Evolutionary conservation across 306 rosid genomes (phyloP), one percentile per base, ranked within the genome.

Genomic region (Boehmeria nivea): DNA sequence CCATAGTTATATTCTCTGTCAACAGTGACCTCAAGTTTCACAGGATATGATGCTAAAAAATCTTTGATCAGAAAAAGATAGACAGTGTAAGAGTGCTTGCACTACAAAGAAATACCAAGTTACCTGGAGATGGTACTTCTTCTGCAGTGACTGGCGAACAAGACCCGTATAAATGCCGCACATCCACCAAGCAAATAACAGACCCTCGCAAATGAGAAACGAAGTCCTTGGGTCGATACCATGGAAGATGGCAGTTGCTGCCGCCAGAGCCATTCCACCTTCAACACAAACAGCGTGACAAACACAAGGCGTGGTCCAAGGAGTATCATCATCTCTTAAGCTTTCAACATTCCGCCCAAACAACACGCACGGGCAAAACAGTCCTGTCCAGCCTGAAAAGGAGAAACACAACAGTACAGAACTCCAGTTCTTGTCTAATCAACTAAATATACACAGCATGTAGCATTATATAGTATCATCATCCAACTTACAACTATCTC

Each of bases 181-280:
- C 90, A 93, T 85, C 99, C 99, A 87, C 99, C 99, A 93, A 28
- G 94, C 76, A 72, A 93, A 93, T 18, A 93, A 47, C 49, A 88
- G 80, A 36, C 99, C 94, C 86, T 93, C 99, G 13, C 76, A 54
- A 31, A 93, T 51, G 59, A 93, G 96, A 63, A 85, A 83, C 31
- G 80, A 19, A 12, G 91, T 78, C 49, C 78, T 82, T 0, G 89
- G 94, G 42, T 88, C 83, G 57, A 79, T 0, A 66, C 84, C 86
- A 54, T 88, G 70, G 48, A 81, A 16, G 57, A 81, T 16, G 52
- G 78, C 80, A 54, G 96, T 85, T 22, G 77, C 94, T 43, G 85
- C 78, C 20, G 96, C 99, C 66, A 88, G 55, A 50, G 85, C 80
- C 56, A 93, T 71, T 61, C 99, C 99, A 51, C 99, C 99, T 79